Conservation (phyloP, 2,329 filamentous ascomycete genomes). For the Fusarium penzigii region DNA sequence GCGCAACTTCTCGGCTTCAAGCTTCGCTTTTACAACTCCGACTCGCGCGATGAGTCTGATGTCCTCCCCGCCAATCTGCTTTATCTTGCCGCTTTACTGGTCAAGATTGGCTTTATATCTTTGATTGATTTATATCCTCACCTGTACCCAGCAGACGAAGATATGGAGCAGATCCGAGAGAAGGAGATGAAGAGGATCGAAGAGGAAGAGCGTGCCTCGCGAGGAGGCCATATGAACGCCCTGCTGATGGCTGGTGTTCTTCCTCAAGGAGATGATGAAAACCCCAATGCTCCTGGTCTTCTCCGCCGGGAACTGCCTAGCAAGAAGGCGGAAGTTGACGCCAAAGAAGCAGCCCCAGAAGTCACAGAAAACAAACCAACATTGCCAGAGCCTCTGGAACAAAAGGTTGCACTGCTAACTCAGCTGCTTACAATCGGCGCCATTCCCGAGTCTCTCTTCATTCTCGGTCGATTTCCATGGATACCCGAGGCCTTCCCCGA, state of each 20-base stretch:
- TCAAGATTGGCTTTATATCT: conserved; percentile 97
- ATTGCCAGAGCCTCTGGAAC: conserved; percentile 75
- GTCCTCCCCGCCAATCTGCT: conserved; percentile 88
- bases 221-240: conserved; percentile 77
- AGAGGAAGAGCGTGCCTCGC: conserved; percentile 71
- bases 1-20: conserved; percentile 97
- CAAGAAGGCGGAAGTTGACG: conserved; percentile 53
- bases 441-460: conserved; percentile 87
- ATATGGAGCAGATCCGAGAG: conserved; percentile 74
- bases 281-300: conserved; percentile 43
- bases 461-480: conserved; percentile 92
- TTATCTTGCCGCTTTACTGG: conserved; percentile 85
- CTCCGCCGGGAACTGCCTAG: conserved; percentile 50
- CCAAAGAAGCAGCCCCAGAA: conserved; percentile 48
- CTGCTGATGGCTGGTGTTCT: conserved; percentile 84
- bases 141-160: conserved; percentile 80
- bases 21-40: conserved; percentile 88
- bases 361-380: conserved; percentile 50
- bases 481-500: conserved; percentile 83
- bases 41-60: conserved; percentile 73
- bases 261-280: conserved; percentile 69
- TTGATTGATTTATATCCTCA: conserved; percentile 89
- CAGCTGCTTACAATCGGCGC: conserved; percentile 89
- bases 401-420: conserved; percentile 83
- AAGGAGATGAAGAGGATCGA: conserved; percentile 74